Evolutionary conservation across 805 yeast species (phyloP).

Genomic region (Candida insectalens): DNA sequence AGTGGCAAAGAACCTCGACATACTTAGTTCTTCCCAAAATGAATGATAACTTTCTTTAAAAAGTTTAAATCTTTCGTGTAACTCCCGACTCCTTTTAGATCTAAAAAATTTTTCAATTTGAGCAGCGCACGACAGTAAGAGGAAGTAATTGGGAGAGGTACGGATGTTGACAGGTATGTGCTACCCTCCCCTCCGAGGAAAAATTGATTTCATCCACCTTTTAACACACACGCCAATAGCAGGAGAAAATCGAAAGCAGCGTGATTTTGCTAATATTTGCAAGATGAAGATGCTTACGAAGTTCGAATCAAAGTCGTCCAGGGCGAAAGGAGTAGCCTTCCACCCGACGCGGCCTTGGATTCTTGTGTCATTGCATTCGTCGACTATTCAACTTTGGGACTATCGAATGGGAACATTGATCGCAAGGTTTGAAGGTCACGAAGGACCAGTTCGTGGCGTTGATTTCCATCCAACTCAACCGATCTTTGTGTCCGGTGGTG

Average conservation of each 20-base stretch:
- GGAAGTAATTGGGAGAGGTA: too few species aligned
- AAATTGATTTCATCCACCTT: too few species aligned
- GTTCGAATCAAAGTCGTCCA: constrained; percentile 95
- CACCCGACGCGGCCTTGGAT: constrained; percentile 96
- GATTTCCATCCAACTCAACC: constrained; percentile 98
- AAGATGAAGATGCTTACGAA: constrained; percentile 80
- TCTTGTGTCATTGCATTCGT: constrained; percentile 84
- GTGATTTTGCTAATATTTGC: too few species aligned
- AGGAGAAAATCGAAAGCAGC: neutral
- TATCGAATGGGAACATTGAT: constrained; percentile 97
- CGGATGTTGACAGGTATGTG: too few species aligned
- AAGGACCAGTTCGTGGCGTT: constrained; percentile 94
- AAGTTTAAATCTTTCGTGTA: neutral
- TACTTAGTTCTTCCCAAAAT: constrained; percentile 15
- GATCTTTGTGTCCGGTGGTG: constrained; percentile 93
- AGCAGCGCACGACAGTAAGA: too few species aligned
- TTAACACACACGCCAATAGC: too few species aligned
- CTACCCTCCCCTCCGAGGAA: too few species aligned
- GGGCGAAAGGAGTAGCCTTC: constrained; percentile 97
- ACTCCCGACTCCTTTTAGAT: too few species aligned
- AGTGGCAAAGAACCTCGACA: constrained; percentile 88
- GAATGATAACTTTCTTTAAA: neutral
- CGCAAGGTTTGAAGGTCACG: constrained; percentile 96
- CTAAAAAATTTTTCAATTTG: too few species aligned
- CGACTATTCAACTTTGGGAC: constrained; percentile 99